Evolutionary conservation across 2,329 filamentous ascomycete species (phyloP).

Genomic region (Beauveria asiatica): DNA sequence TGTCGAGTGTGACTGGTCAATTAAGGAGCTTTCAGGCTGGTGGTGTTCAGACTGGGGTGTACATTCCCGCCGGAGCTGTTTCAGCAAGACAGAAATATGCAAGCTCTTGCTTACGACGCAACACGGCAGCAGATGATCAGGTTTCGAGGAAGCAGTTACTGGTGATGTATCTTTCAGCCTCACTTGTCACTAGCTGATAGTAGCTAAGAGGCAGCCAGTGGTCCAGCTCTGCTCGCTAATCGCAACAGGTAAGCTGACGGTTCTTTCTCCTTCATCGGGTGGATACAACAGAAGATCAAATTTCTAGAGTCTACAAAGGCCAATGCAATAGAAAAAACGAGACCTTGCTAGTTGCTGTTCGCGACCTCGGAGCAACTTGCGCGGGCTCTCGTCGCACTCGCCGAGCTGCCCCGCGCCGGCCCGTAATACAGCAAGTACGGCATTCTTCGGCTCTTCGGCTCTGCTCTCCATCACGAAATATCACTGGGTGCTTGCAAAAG

Average conservation of each 20-base stretch:
- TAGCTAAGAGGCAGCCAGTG: neutral
- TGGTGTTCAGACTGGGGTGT: neutral
- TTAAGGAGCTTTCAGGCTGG: too few species aligned
- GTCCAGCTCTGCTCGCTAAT: neutral
- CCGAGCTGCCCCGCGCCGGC: neutral
- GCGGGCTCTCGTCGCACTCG: neutral
- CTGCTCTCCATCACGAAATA: neutral
- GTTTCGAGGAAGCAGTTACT: neutral
- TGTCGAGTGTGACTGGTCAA: neutral
- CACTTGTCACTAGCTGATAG: neutral
- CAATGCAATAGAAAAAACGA: neutral
- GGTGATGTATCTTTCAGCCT: neutral
- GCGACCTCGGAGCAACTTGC: too few species aligned
- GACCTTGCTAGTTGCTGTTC: neutral
- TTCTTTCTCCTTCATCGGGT: neutral
- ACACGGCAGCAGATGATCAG: neutral
- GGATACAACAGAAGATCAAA: too few species aligned
- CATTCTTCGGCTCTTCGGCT: neutral
- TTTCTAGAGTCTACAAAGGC: too few species aligned
- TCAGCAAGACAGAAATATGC: neutral
- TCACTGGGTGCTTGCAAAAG: neutral
- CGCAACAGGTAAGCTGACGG: neutral
- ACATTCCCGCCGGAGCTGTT: neutral
- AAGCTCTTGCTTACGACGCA: neutral
- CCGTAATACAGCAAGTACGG: neutral